phyloP scores from a whole-genome alignment of 108 stramenopile species.

The Nitzschia inconspicua region DNA sequence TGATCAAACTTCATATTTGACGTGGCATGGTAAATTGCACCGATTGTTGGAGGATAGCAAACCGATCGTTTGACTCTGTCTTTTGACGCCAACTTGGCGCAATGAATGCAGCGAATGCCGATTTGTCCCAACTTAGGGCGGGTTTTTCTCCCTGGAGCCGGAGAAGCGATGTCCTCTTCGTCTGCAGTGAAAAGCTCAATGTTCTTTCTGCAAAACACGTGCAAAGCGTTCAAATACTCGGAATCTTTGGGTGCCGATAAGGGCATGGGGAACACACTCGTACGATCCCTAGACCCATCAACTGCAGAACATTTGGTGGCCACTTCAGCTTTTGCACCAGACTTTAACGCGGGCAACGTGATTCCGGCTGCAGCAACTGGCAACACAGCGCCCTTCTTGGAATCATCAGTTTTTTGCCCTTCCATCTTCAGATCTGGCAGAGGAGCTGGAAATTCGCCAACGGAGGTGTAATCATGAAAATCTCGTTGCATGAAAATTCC shows the following conservation, averaged over 20 bases:
- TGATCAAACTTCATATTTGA: conserved; percentile 66
- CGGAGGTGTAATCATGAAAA: too few species aligned
- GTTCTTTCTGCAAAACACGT: conserved; percentile 61
- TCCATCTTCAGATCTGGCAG: too few species aligned
- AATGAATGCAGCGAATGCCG: conserved; percentile 52
- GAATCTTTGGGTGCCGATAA: conserved; percentile 8
- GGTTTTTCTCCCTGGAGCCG: conserved; percentile 49
- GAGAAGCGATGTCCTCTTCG: conserved; percentile 34
- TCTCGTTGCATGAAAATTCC: too few species aligned
- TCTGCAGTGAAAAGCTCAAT: conserved; percentile 53
- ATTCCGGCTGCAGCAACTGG: too few species aligned
- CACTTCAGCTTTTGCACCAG: too few species aligned
- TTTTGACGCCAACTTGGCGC: conserved; percentile 20
- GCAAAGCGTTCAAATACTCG: conserved; percentile 37
- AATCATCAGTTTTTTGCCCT: too few species aligned
- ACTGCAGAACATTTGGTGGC: too few species aligned
- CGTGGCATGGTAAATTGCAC: conserved; percentile 44
- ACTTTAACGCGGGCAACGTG: too few species aligned
- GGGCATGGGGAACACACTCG: background rate
- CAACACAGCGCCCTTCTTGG: too few species aligned
- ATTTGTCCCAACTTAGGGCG: conserved; percentile 44
- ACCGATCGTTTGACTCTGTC: conserved; percentile 46
- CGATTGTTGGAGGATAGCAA: conserved; percentile 44
- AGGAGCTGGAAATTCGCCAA: too few species aligned
- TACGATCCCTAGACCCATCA: too few species aligned